Evolutionary conservation across 768 basidiomycete species (phyloP), one percentile per base, ranked within the genome.

Genomic region (Xerocomus brunneocitrinus): DNA sequence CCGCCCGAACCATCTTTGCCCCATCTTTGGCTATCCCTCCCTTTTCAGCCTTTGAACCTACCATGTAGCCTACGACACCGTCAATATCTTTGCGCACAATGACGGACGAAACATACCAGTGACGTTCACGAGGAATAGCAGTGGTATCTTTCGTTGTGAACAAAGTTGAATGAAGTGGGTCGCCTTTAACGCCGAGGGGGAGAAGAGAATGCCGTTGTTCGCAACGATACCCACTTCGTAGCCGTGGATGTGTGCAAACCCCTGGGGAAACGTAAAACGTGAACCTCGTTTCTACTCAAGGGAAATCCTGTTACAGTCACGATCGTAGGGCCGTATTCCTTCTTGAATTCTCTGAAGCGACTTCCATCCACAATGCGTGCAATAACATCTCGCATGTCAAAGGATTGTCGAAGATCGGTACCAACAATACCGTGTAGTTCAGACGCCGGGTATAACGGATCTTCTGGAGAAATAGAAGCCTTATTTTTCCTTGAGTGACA

Each of bases 1-100:
- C 92, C 6, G 92, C 91, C 41, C 94, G 85, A 61, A 98, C 94
- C 91, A 98, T 95, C 77, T 97, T 97, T 7, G 94, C 94, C 36
- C 83, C 83, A 64, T 97, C 92, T 71, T 95, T 95, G 5, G 93
- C 93, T 59, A 98, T 98, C 0, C 94, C 94, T 3, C 91, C 93
- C 61, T 81, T 82, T 72, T 98, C 94, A 19, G 95, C 95, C 59
- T 94, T 95, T 5, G 90, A 93, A 5, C 94, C 94, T 4, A 98
- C 94, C 94, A 97, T 98, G 63, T 97, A 98, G 12, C 90, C 78
- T 86, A 75, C 40, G 24, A 25, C 40, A 36, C 14, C 34, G 6
- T 66, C 47, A 63, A 44, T 36, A 52, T 8, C 31, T 32, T 14
- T 36, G 9, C 7, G 30, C 25, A 10, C 24, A 25, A 24, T 14